Conservation (phyloP, 2,329 filamentous ascomycete genomes). For the Passalora sequoiae region DNA sequence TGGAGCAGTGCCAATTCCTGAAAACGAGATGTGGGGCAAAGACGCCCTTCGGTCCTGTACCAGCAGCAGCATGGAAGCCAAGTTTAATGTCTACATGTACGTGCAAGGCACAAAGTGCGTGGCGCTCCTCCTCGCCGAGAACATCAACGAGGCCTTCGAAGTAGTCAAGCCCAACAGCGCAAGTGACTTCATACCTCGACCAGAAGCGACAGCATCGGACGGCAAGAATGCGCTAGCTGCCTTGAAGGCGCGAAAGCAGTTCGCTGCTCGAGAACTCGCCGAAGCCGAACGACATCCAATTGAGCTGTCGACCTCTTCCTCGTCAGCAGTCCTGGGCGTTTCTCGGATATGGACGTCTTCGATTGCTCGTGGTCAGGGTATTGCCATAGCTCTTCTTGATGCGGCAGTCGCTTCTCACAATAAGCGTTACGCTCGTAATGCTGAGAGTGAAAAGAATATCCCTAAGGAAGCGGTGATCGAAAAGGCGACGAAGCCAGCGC, state of each 20-base stretch:
- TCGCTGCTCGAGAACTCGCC: constrained; percentile 14
- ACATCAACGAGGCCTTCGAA: constrained; percentile 52
- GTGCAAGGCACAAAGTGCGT: constrained; percentile 58
- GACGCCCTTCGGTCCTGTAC: constrained; percentile 28
- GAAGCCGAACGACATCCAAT: constrained; percentile 19
- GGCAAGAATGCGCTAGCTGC: constrained; percentile 17
- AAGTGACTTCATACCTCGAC: background rate
- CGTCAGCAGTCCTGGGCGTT: constrained; percentile 53
- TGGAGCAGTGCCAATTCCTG: constrained; percentile 55
- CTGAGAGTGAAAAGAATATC: background rate
- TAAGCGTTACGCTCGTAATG: background rate
- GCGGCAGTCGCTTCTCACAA: constrained; percentile 16
- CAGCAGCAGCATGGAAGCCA: constrained; percentile 32
- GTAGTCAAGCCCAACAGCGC: constrained; percentile 38
- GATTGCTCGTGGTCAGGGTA: constrained; percentile 51
- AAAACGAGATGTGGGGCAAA: constrained; percentile 53
- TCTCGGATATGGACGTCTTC: constrained; percentile 62
- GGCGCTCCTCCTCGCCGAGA: constrained; percentile 57
- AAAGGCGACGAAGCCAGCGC: background rate
- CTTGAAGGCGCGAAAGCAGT: constrained; percentile 23
- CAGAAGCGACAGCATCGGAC: constrained; percentile 13
- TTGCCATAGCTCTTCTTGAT: constrained; percentile 55
- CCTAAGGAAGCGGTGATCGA: background rate
- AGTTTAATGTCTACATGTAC: constrained; percentile 59
- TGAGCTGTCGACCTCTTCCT: constrained; percentile 15